These are phyloP conservation scores for Pseudozyma sp. DNA, from an alignment of 1,284 basidiomycete species.

Conservation along the genomic window DNA sequence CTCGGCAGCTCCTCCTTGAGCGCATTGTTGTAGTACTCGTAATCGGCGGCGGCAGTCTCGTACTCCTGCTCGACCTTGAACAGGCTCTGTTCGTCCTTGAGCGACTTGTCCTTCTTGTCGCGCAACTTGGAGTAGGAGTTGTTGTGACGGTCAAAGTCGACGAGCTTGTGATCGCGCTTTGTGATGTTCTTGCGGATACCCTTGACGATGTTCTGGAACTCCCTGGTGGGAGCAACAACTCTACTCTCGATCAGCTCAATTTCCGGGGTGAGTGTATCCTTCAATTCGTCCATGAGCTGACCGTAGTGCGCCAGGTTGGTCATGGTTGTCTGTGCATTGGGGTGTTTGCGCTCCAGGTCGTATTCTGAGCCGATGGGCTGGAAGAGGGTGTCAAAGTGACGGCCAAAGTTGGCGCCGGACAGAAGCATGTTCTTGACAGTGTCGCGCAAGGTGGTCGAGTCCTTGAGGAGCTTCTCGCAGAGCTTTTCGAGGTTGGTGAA, in stretches of 20 bases:
- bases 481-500: conserved; percentile 83
- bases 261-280: conserved; percentile 83
- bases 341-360: conserved; percentile 81
- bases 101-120: conserved; percentile 81
- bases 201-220: conserved; percentile 87
- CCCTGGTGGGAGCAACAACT: conserved; percentile 86
- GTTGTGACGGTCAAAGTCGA: conserved; percentile 96
- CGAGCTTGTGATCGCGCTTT: conserved; percentile 96
- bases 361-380: conserved; percentile 75
- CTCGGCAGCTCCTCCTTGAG: conserved; percentile 92
- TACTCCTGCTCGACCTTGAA: conserved; percentile 95
- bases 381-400: conserved; percentile 78
- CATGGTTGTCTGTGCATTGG: conserved; percentile 82
- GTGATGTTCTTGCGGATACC: conserved; percentile 90
- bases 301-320: conserved; percentile 80
- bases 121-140: conserved; percentile 93
- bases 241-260: conserved; percentile 93
- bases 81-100: conserved; percentile 68
- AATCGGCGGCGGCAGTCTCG: conserved; percentile 92
- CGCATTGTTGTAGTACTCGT: conserved; percentile 92
- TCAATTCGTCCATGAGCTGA: conserved; percentile 83
- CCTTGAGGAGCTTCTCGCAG: conserved; percentile 89
- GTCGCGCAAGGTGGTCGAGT: conserved; percentile 87
- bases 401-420: conserved; percentile 80
- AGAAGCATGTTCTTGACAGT: conserved; percentile 75